Conservation (phyloP, 2,329 filamentous ascomycete genomes). For the Claviceps africana region DNA sequence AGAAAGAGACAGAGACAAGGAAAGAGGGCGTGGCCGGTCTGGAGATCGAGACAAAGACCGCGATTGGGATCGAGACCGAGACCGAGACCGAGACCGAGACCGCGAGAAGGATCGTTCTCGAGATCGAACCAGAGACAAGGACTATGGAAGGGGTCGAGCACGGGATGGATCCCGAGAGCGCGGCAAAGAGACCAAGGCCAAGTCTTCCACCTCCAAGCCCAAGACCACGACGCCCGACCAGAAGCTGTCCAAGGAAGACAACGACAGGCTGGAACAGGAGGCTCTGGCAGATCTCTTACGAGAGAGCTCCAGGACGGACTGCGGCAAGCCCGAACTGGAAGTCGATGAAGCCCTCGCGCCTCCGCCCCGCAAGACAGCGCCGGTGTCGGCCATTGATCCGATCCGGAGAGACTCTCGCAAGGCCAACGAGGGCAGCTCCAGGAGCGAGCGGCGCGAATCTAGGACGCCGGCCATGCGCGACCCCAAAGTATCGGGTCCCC, state of each 20-base stretch:
- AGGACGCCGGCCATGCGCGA: conserved; percentile 13
- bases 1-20: conserved; percentile 12
- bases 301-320: conserved; percentile 38
- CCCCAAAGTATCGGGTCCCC: conserved; percentile 11
- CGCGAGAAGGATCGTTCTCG: conserved; percentile 18
- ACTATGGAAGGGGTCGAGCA: conserved; percentile 17
- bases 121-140: conserved; percentile 16
- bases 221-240: conserved; percentile 28
- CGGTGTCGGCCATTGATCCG: conserved; percentile 45
- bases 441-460: conserved; percentile 20
- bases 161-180: conserved; percentile 18
- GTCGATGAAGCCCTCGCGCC: conserved; percentile 42
- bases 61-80: conserved; percentile 15
- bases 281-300: conserved; percentile 43
- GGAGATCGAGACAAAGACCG: conserved; percentile 11
- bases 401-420: conserved; percentile 33
- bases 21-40: conserved; percentile 12
- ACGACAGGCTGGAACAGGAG: conserved; percentile 42
- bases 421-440: conserved; percentile 16
- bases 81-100: conserved; percentile 18
- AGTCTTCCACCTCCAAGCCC: conserved; percentile 14
- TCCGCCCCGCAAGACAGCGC: conserved; percentile 36
- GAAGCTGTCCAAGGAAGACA: conserved; percentile 43
- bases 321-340: conserved; percentile 40
- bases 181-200: conserved; percentile 17